Base-by-base conservation (phyloP, 176 grass and related monocot genomes). In the Thalia dealbata region DNA sequence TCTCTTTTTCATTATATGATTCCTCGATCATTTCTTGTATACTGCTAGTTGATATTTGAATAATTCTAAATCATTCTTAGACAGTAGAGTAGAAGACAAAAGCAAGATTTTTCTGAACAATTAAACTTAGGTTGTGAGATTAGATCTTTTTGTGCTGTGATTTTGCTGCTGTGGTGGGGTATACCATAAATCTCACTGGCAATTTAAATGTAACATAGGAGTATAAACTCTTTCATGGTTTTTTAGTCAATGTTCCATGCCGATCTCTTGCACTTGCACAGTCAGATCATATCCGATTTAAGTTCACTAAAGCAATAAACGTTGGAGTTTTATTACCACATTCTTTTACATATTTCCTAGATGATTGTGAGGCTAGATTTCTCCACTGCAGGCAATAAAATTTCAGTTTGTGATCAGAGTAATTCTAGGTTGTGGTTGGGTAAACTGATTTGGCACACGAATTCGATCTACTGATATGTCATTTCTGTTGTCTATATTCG, bases 401-500 rank as follows among this genome's bases (percentile, higher is more conserved):
- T 8, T 48, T 48, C 45, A 48, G 45, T 48, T 44, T 44, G 9
- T 44, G 9, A 4, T 44, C 42, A 3, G 3, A 4, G 45, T 48
- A 48, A 10, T 48, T 10, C 11, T 13, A 48, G 11, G 11, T 3
- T 48, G 3, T 13, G 4, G 1, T 48, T 48, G 11, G 11, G 10
- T 48, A 48, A 48, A 48, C 6, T 48, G 45, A 44, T 48, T 48
- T 48, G 10, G 2, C 22, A 27, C 12, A 66, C 64, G 22, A 30
- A 65, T 10, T 52, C 19, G 18, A 55, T 19, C 30, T 79, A 12
- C 13, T 19, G 75, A 7, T 24, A 42, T 24, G 27, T 6, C 11
- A 67, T 9, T 18, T 72, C 23, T 79, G 21, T 29, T 74, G 0
- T 84, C 48, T 69, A 70, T 23, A 69, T 51, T 16, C 18, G 68